Evolutionary conservation across 139 green algal genomes (phyloP).

Genomic region (Coccomyxa sp.): DNA sequence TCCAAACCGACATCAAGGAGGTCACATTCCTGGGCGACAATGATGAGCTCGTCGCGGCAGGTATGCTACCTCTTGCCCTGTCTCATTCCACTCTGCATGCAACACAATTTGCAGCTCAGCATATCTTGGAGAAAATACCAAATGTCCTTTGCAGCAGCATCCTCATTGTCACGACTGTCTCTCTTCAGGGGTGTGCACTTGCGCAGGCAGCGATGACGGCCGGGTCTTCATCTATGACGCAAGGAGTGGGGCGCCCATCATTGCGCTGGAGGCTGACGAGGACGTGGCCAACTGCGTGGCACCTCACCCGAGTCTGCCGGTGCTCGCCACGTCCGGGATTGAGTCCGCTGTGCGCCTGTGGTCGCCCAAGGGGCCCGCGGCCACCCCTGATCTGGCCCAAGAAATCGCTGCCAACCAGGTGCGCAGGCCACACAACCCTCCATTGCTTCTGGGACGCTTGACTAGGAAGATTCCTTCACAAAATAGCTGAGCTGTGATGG

Average conservation of each 20-base stretch:
- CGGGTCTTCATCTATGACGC: slow-evolving; percentile 71
- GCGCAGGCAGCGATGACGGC: slow-evolving; percentile 69
- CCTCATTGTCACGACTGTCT: background rate
- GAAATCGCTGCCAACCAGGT: background rate
- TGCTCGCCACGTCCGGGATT: slow-evolving; percentile 83
- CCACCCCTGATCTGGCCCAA: background rate
- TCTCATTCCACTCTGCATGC: background rate
- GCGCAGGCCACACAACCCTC: too few species aligned
- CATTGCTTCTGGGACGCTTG: too few species aligned
- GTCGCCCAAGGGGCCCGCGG: slow-evolving; percentile 10
- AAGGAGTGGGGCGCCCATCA: slow-evolving; percentile 30
- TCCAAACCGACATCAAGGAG: slow-evolving; percentile 91
- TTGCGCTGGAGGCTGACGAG: slow-evolving; percentile 56
- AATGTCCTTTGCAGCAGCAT: background rate
- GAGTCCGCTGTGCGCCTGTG: slow-evolving; percentile 67
- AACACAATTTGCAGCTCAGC: background rate
- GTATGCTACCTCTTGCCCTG: background rate
- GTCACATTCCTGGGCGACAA: slow-evolving; percentile 40
- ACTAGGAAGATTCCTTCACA: too few species aligned
- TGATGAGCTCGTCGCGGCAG: slow-evolving; percentile 62
- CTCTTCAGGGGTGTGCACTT: background rate
- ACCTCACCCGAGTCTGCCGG: slow-evolving; percentile 62
- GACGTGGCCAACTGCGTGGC: slow-evolving; percentile 79
- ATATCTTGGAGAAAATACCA: background rate
- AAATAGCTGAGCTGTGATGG: too few species aligned